phyloP scores from a whole-genome alignment of 176 grass and related monocot genomes.

The Urochloa ruziziensis region DNA sequence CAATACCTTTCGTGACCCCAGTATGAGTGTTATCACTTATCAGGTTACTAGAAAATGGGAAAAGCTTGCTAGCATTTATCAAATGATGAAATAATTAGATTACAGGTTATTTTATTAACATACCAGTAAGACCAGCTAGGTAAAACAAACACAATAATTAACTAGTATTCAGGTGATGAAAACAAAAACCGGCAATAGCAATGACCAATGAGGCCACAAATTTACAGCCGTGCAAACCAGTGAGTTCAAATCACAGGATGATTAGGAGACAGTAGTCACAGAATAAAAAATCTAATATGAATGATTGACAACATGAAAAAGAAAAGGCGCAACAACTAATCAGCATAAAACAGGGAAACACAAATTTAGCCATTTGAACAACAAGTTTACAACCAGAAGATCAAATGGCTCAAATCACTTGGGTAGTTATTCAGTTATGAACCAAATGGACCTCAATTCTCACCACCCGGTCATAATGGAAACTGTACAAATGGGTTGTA shows the following conservation, averaged over 20 bases:
- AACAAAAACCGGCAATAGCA: not conserved
- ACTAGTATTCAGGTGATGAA: not conserved
- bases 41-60: not conserved
- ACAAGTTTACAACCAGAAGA: not conserved
- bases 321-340: slow-evolving; percentile 4
- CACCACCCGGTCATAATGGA: not conserved
- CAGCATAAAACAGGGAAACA: not conserved
- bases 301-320: not conserved
- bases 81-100: not conserved
- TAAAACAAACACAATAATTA: slow-evolving; percentile 1
- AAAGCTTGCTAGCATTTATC: slow-evolving; percentile 15
- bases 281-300: slow-evolving; percentile 11
- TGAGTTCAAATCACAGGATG: slow-evolving; percentile 6
- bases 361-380: not conserved
- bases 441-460: not conserved
- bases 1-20: not conserved
- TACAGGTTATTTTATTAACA: slow-evolving; percentile 11
- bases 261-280: not conserved
- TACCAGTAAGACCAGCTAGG: not conserved
- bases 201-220: not conserved
- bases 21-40: slow-evolving; percentile 4
- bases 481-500: not conserved
- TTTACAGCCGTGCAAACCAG: not conserved
- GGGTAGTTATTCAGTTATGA: not conserved
- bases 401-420: not conserved